Evolutionary conservation across 192 early-diverging fungal species (phyloP).

Genomic region (Coemansia sp.): DNA sequence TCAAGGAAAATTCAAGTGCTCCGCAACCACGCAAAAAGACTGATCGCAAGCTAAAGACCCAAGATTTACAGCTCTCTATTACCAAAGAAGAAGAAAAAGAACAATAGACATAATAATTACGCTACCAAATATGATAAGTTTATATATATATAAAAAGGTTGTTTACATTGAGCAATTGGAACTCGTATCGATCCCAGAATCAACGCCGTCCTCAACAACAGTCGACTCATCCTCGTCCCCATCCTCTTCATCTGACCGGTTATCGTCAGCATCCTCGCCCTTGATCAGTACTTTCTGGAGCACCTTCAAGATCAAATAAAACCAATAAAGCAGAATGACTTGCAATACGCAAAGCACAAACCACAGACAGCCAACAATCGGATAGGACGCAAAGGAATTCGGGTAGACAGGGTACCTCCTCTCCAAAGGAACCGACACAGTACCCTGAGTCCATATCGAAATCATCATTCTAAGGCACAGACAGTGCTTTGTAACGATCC

Average conservation of each 20-base stretch:
- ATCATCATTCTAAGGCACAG: slow-evolving; percentile 71
- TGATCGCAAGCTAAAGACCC: slow-evolving; percentile 79
- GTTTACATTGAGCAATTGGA: neutral
- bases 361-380: slow-evolving; percentile 58
- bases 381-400: slow-evolving; percentile 55
- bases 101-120: no score
- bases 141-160: neutral
- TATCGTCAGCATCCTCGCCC: slow-evolving; percentile 73
- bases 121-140: neutral
- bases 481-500: slow-evolving; percentile 78
- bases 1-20: slow-evolving; percentile 85
- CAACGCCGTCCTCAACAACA: neutral
- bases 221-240: slow-evolving; percentile 33
- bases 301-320: slow-evolving; percentile 70
- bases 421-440: slow-evolving; percentile 56
- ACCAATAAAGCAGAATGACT: slow-evolving; percentile 77
- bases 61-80: slow-evolving; percentile 15
- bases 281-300: slow-evolving; percentile 59
- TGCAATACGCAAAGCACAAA: slow-evolving; percentile 66
- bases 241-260: slow-evolving; percentile 59
- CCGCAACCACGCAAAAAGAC: slow-evolving; percentile 90
- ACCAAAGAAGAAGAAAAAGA: neutral
- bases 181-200: neutral
- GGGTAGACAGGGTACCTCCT: slow-evolving; percentile 62
- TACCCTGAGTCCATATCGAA: slow-evolving; percentile 60